Conservation (phyloP, 306 rosid genomes). For the Quercus mongolica region DNA sequence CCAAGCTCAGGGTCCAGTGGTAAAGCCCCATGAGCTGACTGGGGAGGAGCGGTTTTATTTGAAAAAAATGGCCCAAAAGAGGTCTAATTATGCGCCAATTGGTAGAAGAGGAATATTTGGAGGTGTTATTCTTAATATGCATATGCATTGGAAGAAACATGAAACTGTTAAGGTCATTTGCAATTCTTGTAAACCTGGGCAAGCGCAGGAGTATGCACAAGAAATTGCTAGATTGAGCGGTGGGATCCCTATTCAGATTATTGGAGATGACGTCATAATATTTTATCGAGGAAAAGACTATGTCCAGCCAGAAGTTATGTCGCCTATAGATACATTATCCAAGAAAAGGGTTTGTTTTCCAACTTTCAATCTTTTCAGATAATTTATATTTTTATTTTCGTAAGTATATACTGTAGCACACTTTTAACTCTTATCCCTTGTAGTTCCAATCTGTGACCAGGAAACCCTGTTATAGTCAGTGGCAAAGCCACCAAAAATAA, state of each 20-base stretch:
- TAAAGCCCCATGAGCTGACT: slow-evolving; percentile 60
- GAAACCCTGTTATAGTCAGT: background rate
- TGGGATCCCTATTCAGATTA: slow-evolving; percentile 80
- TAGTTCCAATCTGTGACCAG: background rate
- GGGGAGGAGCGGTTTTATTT: slow-evolving; percentile 84
- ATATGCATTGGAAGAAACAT: slow-evolving; percentile 98
- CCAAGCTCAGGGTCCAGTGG: slow-evolving; percentile 71
- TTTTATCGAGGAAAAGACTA: slow-evolving; percentile 88
- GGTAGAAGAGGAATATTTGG: slow-evolving; percentile 94
- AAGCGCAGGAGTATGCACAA: slow-evolving; percentile 72
- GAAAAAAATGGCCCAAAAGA: slow-evolving; percentile 94
- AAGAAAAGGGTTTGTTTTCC: slow-evolving; percentile 73
- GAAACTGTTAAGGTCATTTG: slow-evolving; percentile 85
- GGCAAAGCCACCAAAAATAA: too few relatives aligned
- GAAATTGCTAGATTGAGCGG: slow-evolving; percentile 91
- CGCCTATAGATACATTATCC: slow-evolving; percentile 77
- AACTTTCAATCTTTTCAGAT: slow-evolving; percentile 14
- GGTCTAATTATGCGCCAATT: slow-evolving; percentile 81
- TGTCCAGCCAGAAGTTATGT: slow-evolving; percentile 81
- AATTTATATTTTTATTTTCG: background rate
- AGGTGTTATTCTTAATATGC: slow-evolving; percentile 94
- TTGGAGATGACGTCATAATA: slow-evolving; percentile 74
- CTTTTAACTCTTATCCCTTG: background rate
- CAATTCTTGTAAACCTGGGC: slow-evolving; percentile 86
- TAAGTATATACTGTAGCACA: background rate